phyloP scores from a whole-genome alignment of 768 basidiomycete species.

The Fibroporia radiculosa region DNA sequence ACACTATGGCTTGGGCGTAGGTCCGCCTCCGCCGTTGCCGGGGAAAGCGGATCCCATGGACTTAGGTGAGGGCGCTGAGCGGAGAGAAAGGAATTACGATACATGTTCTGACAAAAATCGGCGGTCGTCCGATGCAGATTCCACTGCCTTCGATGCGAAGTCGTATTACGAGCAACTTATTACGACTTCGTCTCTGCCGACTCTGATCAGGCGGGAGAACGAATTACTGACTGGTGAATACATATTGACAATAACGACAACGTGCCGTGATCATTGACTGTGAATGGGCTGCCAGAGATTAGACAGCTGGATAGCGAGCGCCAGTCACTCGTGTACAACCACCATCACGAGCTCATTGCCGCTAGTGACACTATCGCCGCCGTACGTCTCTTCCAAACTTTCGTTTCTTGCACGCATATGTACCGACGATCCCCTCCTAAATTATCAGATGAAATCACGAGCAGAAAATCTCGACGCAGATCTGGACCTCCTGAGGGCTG shows the following conservation, averaged over 20 bases:
- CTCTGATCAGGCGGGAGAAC: constrained; percentile 73
- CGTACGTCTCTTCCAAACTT: constrained; percentile 37
- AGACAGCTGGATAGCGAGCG: constrained; percentile 80
- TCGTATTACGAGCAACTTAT: constrained; percentile 83
- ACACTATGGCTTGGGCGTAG: constrained; percentile 82
- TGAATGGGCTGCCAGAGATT: constrained; percentile 51
- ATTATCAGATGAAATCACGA: constrained; percentile 74
- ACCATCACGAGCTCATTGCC: constrained; percentile 91
- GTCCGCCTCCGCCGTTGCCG: constrained; percentile 50
- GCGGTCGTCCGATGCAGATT: constrained; percentile 42
- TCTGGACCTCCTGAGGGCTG: constrained; percentile 69
- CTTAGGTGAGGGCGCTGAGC: constrained; percentile 46
- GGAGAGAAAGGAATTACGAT: not conserved
- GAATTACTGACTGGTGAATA: constrained; percentile 63
- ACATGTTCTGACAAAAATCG: no score
- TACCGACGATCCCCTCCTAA: not conserved
- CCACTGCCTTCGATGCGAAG: constrained; percentile 73
- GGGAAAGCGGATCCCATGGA: constrained; percentile 74
- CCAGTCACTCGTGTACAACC: constrained; percentile 89
- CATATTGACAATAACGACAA: constrained; percentile 2
- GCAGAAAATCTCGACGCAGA: constrained; percentile 83
- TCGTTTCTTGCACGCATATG: not conserved
- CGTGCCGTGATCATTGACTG: not conserved
- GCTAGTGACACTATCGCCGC: constrained; percentile 88
- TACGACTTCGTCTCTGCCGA: constrained; percentile 67